Evolutionary conservation across 306 rosid species (phyloP), one percentile per base, ranked within the genome.

Genomic region (Spatholobus suberectus): DNA sequence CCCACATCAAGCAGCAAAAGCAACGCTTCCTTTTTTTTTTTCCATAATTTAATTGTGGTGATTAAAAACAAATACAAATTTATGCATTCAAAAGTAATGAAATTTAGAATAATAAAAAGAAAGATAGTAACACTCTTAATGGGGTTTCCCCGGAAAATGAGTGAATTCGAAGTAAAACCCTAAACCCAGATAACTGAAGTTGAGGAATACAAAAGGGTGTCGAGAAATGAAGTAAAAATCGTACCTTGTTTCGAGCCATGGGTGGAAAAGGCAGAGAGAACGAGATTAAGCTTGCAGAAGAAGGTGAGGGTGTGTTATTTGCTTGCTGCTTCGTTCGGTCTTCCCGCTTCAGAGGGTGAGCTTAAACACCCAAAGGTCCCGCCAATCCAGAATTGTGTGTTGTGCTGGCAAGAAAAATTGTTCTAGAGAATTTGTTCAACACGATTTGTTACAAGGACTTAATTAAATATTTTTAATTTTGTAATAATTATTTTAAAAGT

Each of bases 1-100:
- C 99, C 95, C 75, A 93, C 97, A 88, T 96, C 98, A 84, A 96
- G 85, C 90, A 93, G 76, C 86, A 96, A 87, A 86, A 95, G 85
- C 87, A 91, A 80, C 9, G 83, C 88, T 76, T 92, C 99, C 98
- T 95, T 66, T 75, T 69, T 75, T 69, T 43, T 74, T 57, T 68
- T 41, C 0, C 47, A 82, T 58, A 76, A 74, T 49, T 51, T 63
- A 44, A 66, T 18, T 20, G 43, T 9, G 68, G 43, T 8, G 61
- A 87, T 26, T 14, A 14, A 29, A 61, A 34, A 11, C 35, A 77
- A 41, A 77, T 0, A 76, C 3, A 24, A 40, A 74, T 4, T 70
- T 2, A 32, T 6, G 35, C 38, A 61, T 58, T 27, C 65, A 57
- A 23, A 82, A 57, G 15, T 3, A 63, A 9, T 54, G 29, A 27